Evolutionary conservation across 73 alveolate genomes (phyloP).

Genomic region (Paramecium sexaurelia): DNA sequence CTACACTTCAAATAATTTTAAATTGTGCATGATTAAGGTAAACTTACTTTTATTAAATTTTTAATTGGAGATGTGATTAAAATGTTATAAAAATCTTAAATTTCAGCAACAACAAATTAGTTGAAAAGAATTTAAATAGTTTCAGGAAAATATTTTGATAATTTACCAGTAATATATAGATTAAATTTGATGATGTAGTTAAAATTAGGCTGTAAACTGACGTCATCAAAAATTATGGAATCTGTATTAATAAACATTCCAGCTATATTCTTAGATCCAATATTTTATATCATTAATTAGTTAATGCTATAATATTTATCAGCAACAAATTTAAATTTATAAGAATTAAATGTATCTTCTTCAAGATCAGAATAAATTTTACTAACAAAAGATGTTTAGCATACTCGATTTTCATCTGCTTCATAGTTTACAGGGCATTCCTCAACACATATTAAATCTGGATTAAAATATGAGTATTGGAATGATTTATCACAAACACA

Average conservation of each 20-base stretch:
- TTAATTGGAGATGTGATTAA: neutral
- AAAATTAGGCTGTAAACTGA: neutral
- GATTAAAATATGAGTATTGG: neutral
- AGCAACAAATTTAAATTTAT: neutral
- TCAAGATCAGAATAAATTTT: neutral
- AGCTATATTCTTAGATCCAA: neutral
- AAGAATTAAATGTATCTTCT: neutral
- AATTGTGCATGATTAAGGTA: neutral
- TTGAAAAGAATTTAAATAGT: neutral
- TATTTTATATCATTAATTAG: neutral
- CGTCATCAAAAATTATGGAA: neutral
- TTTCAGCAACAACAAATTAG: neutral
- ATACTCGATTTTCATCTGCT: neutral
- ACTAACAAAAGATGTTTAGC: neutral
- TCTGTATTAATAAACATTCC: conserved; percentile 3
- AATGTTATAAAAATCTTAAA: neutral
- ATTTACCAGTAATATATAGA: neutral
- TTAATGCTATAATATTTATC: neutral
- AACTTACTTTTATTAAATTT: neutral
- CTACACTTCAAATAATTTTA: neutral
- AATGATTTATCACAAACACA: neutral
- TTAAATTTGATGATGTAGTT: neutral
- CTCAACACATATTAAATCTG: neutral
- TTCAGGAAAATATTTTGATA: neutral
- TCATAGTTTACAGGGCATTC: neutral